Base-by-base conservation (phyloP, 202 grass and related monocot species). In the Setaria viridis region DNA sequence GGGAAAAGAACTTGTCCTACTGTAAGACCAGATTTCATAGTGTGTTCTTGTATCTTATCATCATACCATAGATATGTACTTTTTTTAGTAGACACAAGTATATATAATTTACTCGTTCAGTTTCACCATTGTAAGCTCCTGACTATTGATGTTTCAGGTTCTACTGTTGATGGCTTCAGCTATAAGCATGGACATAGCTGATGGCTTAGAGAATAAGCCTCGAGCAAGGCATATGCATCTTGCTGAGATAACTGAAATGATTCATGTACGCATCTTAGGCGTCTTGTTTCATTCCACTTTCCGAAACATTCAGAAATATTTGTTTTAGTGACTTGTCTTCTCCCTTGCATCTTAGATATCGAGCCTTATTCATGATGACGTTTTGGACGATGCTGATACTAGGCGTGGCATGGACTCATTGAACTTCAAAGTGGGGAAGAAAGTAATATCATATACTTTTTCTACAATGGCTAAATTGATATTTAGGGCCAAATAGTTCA, bases 341-440 rank as follows among this genome's bases (percentile, higher is more conserved):
- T 74, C 2, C 51, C 30, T 88, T 19, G 13, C 69, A 58, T 71
- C 4, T 34, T 80, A 94, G 92, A 85, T 91, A 48, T 49, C 92
- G 70, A 94, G 89, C 84, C 92, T 94, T 85, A 88, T 94, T 30
- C 92, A 94, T 85, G 92, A 94, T 74, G 92, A 94, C 70, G 89
- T 94, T 70, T 74, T 94, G 77, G 92, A 94, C 74, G 59, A 72
- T 84, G 92, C 88, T 77, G 72, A 91, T 78, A 91, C 92, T 34
- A 91, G 88, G 47, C 89, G 89, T 74, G 92, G 92, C 64, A 84
- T 91, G 81, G 45, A 75, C 16, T 94, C 92, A 30, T 56, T 94
- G 77, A 94, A 94, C 72, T 89, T 82, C 54, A 81, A 51, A 29
- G 62, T 87, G 80, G 92, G 92, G 19, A 89, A 89, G 25, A 94